Base-by-base conservation (phyloP, 176 grass and related monocot species). In the Dendrocalamus sinicus region DNA sequence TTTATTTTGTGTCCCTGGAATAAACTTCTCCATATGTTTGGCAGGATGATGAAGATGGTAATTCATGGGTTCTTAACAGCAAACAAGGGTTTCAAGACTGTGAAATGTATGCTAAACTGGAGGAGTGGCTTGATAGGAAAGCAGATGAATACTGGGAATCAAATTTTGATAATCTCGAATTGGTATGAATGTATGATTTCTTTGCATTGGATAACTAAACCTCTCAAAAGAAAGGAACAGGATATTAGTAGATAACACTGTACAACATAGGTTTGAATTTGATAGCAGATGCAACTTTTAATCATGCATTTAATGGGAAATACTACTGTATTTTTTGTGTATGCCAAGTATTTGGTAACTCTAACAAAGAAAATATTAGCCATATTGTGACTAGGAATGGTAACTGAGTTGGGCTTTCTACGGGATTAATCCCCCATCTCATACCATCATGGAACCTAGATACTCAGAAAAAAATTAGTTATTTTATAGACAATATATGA, bases 81-180 rank as follows among this genome's bases (percentile, higher is more conserved):
- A 97, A 97, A 69, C 95, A 97, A 85, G 95, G 92, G 45, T 97
- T 97, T 89, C 92, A 94, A 92, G 90, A 97, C 81, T 94, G 88
- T 84, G 95, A 94, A 85, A 76, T 81, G 44, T 97, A 94, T 91
- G 90, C 92, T 59, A 84, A 89, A 82, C 78, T 97, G 70, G 95
- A 97, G 84, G 90, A 91, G 53, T 94, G 92, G 88, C 88, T 97
- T 55, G 95, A 82, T 72, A 83, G 72, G 65, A 88, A 83, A 86
- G 82, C 83, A 71, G 75, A 93, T 68, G 87, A 93, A 86, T 94
- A 94, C 85, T 97, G 88, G 88, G 89, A 93, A 40, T 86, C 50
- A 9, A 75, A 94, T 52, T 97, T 84, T 89, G 95, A 97, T 52
- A 86, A 52, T 41, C 84, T 94, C 28, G 84, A 91, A 67, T 77